Base-by-base conservation (phyloP, 805 yeast species). In the Nakazawaea populi region DNA sequence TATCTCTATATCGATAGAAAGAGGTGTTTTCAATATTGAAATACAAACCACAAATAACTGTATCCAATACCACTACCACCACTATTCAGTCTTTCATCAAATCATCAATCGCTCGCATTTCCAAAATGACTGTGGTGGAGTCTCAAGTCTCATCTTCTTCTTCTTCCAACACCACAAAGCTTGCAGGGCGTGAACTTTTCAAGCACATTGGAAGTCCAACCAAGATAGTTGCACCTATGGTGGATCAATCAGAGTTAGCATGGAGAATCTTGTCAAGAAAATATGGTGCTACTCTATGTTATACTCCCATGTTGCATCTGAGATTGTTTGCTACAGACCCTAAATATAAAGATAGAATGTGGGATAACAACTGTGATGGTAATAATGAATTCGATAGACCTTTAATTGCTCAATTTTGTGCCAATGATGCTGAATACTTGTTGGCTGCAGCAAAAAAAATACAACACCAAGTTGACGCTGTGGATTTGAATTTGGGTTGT, bases 271-370 rank as follows among this genome's bases (percentile, higher is more conserved):
- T 94, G 12, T 87, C 96, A 3, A 76, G 98, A 51, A 74, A 77
- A 53, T 85, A 91, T 60, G 99, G 99, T 3, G 98, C 99, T 0
- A 89, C 90, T 2, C 71, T 94, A 35, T 89, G 97, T 61, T 94
- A 92, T 61, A 88, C 98, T 0, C 99, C 99, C 3, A 94, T 94
- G 99, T 79, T 87, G 57, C 98, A 94, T 67, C 96, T 99, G 4
- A 75, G 90, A 46, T 69, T 91, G 38, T 94, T 94, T 69, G 95
- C 95, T 29, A 86, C 87, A 2, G 85, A 85, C 46, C 86, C 82
- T 54, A 87, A 87, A 58, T 94, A 94, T 63, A 74, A 98, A 48
- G 71, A 72, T 18, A 87, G 83, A 54, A 86, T 82, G 84, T 82
- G 88, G 81, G 74, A 80, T 53, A 72, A 77, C 9, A 74, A 72